Conservation (phyloP, 2,329 filamentous ascomycete genomes). For the Periconia sp. region DNA sequence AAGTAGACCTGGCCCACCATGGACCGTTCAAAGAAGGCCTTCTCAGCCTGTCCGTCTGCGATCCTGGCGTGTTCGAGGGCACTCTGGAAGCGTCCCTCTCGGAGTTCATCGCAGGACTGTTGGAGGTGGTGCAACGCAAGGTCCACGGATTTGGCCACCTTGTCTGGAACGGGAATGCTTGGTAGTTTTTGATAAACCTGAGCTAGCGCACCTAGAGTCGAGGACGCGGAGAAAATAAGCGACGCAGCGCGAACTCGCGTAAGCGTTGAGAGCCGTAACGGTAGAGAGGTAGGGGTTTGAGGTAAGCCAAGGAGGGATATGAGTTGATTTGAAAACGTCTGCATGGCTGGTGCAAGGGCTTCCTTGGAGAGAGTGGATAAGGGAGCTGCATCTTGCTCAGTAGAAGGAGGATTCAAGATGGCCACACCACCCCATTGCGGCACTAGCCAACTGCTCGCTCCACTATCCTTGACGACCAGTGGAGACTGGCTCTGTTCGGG, state of each 20-base stretch:
- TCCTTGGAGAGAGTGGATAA: slow-evolving; percentile 60
- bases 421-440: slow-evolving; percentile 90
- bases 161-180: slow-evolving; percentile 86
- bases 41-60: slow-evolving; percentile 86
- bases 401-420: slow-evolving; percentile 61
- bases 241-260: slow-evolving; percentile 83
- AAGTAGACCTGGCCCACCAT: slow-evolving; percentile 99
- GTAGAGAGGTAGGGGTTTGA: slow-evolving; percentile 73
- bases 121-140: slow-evolving; percentile 78
- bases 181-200: slow-evolving; percentile 78
- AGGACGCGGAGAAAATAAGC: slow-evolving; percentile 84
- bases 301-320: slow-evolving; percentile 85
- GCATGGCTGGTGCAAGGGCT: slow-evolving; percentile 74
- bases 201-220: slow-evolving; percentile 89
- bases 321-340: slow-evolving; percentile 89
- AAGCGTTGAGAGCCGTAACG: slow-evolving; percentile 80
- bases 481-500: slow-evolving; percentile 68
- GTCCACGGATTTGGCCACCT: slow-evolving; percentile 82
- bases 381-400: slow-evolving; percentile 31
- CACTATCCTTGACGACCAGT: slow-evolving; percentile 60
- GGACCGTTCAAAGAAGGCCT: slow-evolving; percentile 96
- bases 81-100: slow-evolving; percentile 59
- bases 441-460: slow-evolving; percentile 81
- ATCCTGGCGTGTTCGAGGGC: slow-evolving; percentile 80
- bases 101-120: slow-evolving; percentile 71